Conservation (phyloP, 108 stramenopile genomes). For the Schizochytrium sp. region DNA sequence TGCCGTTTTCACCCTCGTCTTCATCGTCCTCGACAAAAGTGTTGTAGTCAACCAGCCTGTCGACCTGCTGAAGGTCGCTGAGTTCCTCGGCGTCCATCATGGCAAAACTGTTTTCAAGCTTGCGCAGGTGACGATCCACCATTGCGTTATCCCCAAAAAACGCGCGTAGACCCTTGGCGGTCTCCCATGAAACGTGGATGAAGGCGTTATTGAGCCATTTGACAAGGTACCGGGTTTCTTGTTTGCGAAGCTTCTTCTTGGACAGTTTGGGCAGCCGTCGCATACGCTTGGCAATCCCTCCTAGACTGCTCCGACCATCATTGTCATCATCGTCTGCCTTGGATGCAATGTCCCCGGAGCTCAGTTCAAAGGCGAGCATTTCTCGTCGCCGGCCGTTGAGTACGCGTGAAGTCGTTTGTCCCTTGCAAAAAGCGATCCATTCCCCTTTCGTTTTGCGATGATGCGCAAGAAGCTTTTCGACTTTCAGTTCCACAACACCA, state of each 20-base stretch:
- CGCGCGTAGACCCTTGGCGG: neutral
- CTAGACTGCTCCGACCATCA: neutral
- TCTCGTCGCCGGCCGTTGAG: neutral
- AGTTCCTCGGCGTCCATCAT: constrained; percentile 10
- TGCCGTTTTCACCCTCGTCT: neutral
- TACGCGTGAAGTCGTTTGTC: neutral
- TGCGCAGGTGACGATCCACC: neutral
- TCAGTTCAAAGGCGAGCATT: neutral
- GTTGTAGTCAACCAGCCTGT: neutral
- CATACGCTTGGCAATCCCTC: neutral
- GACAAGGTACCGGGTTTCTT: neutral
- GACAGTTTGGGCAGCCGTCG: neutral
- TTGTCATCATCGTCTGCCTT: neutral
- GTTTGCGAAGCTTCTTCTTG: constrained; percentile 15
- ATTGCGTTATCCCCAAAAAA: neutral
- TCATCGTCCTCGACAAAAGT: neutral
- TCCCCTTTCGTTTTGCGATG: neutral
- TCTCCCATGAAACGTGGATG: constrained; percentile 8
- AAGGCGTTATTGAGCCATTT: neutral
- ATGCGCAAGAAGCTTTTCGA: neutral
- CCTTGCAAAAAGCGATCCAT: neutral
- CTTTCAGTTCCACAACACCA: neutral
- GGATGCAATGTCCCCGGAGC: neutral
- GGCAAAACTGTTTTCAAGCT: neutral
- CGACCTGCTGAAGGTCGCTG: neutral